These are phyloP conservation scores for Myriosclerotinia duriaeana DNA, from an alignment of 2,329 filamentous ascomycete species.

Conservation along the genomic window DNA sequence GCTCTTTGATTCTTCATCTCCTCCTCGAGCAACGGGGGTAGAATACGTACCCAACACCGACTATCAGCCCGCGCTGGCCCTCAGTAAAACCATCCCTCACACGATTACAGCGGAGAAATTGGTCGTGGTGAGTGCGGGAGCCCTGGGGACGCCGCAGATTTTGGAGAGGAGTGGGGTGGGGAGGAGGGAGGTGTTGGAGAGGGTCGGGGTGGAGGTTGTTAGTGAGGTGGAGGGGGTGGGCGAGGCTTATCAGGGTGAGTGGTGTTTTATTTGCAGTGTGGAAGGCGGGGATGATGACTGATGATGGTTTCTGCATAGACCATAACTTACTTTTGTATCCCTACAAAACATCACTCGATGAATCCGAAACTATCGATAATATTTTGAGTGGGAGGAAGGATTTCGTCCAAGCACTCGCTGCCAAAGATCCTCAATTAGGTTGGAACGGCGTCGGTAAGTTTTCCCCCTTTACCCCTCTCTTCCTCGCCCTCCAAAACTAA, in stretches of 20 bases:
- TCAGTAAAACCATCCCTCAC: constrained; percentile 38
- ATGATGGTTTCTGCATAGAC: constrained; percentile 33
- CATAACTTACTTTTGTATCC: constrained; percentile 55
- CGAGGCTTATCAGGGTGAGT: constrained; percentile 49
- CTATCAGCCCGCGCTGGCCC: constrained; percentile 42
- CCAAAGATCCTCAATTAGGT: constrained; percentile 52
- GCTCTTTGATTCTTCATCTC: constrained; percentile 50
- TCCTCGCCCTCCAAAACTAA: background rate
- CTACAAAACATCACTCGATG: constrained; percentile 49
- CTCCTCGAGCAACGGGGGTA: constrained; percentile 56
- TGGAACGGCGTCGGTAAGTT: constrained; percentile 52
- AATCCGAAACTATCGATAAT: constrained; percentile 54
- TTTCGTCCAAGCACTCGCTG: constrained; percentile 47
- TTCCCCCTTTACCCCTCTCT: background rate
- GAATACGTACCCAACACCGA: constrained; percentile 54
- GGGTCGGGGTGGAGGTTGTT: constrained; percentile 48
- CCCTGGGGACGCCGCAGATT: constrained; percentile 45
- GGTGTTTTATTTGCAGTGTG: background rate
- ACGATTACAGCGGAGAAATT: constrained; percentile 54
- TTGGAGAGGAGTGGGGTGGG: constrained; percentile 64
- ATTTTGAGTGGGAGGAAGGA: constrained; percentile 51
- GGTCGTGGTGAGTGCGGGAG: constrained; percentile 49
- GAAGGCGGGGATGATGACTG: background rate
- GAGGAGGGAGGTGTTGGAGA: constrained; percentile 49
- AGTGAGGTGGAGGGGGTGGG: constrained; percentile 54